Base-by-base conservation (phyloP, 345 rosid species). In the Excoecaria cochinchinensis region DNA sequence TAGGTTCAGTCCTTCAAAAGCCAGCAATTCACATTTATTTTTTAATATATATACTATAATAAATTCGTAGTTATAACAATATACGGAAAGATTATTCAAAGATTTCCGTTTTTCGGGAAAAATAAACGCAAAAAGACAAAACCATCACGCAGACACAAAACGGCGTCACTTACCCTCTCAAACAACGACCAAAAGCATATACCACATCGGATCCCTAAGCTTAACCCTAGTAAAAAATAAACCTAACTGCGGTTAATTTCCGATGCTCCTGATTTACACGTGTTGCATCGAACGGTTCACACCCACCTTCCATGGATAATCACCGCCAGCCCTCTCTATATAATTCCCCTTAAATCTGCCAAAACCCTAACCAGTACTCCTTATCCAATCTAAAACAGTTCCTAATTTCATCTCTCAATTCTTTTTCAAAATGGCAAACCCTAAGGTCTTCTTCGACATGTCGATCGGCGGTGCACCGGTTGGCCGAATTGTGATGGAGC, bases 201-300 rank as follows among this genome's bases (percentile, higher is more conserved):
- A 31, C 81, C 69, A 57, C 74, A 61, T 31, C 16, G 74, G 83
- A 71, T 84, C 69, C 83, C 79, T 36, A 71, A 0, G 6, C 61
- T 48, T 78, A 84, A 88, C 90, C 85, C 76, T 31, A 56, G 88
- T 87, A 24, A 70, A 59, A 4, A 0, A 4, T 13, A n/a, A 70
- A 77, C 84, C 65, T 62, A 82, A 86, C 81, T 73, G 53, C 52
- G 50, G 87, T 74, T 81, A 51, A 8, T 0, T 9, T 19, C 38
- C 3, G 58, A 62, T 40, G 25, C 8, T 6, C 38, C 5, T 1
- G 86, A 87, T 88, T 1, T 40, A 75, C 96, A 88, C 97, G 86
- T 87, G 87, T 81, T 38, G 4, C 0, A 50, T 21, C 78, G 74
- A 57, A 69, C 83, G 82, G 69, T 48, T 51, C 31, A 40, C 69